phyloP scores from a whole-genome alignment of 345 rosid genomes.

The Streptanthus diversifolius region DNA sequence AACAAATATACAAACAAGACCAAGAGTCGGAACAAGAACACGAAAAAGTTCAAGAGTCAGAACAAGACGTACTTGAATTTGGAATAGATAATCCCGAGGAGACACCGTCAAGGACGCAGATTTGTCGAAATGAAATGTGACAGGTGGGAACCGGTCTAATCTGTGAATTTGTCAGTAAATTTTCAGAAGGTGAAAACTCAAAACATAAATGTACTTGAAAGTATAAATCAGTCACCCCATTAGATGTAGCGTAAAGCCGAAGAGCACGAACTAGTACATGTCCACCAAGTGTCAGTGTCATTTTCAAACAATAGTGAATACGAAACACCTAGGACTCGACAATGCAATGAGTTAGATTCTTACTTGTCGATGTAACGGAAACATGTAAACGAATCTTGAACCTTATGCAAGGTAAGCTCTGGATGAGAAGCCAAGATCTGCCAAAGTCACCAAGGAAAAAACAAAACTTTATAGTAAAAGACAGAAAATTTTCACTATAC shows the following conservation, averaged over 20 bases:
- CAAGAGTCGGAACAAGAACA: not conserved
- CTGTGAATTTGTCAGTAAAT: slow-evolving; percentile 43
- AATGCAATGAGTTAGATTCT: slow-evolving; percentile 23
- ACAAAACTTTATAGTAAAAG: not conserved
- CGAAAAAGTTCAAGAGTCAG: not conserved
- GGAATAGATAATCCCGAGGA: slow-evolving; percentile 77
- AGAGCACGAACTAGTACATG: not conserved
- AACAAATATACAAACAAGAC: not conserved
- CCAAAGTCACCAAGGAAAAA: not conserved
- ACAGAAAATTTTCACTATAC: not conserved
- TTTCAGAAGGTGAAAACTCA: not conserved
- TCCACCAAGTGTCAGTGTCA: not conserved
- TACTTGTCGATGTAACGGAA: slow-evolving; percentile 55
- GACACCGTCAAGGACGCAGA: slow-evolving; percentile 52
- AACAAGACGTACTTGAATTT: slow-evolving; percentile 42
- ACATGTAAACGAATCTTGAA: slow-evolving; percentile 66
- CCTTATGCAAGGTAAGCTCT: slow-evolving; percentile 45
- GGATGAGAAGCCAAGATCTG: slow-evolving; percentile 57
- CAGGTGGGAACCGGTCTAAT: slow-evolving; percentile 66
- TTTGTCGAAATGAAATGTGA: slow-evolving; percentile 60
- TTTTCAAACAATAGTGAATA: not conserved
- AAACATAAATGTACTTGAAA: not conserved
- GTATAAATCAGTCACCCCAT: not conserved
- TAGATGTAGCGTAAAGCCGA: not conserved
- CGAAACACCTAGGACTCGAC: not conserved